These are phyloP conservation scores for Lodderomyces beijingensis DNA, from an alignment of 1,139 yeast genomes.

Conservation along the genomic window DNA sequence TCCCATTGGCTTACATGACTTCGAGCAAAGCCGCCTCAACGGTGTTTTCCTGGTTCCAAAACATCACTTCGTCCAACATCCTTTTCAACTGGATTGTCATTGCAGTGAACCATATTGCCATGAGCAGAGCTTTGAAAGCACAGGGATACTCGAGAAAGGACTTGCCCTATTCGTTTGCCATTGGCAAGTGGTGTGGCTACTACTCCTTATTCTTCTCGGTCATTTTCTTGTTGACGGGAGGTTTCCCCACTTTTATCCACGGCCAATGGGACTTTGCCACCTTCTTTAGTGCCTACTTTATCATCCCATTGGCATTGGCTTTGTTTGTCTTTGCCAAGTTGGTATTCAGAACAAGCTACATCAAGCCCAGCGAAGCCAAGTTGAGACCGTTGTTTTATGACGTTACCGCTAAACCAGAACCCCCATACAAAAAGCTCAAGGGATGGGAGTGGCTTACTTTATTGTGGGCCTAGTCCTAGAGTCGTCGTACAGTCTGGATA, in stretches of 20 bases:
- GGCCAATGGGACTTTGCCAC: slow-evolving; percentile 29
- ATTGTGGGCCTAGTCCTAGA: slow-evolving; percentile 20
- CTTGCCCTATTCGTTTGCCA: slow-evolving; percentile 28
- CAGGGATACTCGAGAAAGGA: slow-evolving; percentile 33
- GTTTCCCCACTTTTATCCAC: slow-evolving; percentile 33
- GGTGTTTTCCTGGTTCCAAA: slow-evolving; percentile 28
- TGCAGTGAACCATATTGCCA: slow-evolving; percentile 26
- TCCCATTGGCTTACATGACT: slow-evolving; percentile 27
- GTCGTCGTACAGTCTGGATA: too few relatives aligned
- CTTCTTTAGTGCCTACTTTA: slow-evolving; percentile 36
- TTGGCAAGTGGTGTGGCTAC: slow-evolving; percentile 29
- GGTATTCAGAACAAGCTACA: slow-evolving; percentile 21
- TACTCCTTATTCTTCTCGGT: slow-evolving; percentile 30
- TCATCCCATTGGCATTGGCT: slow-evolving; percentile 27
- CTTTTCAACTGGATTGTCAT: slow-evolving; percentile 26
- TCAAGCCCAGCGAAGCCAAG: slow-evolving; percentile 29
- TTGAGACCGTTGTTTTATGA: slow-evolving; percentile 30
- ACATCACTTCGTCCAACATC: slow-evolving; percentile 20
- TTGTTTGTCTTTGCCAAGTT: slow-evolving; percentile 28
- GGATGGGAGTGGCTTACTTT: slow-evolving; percentile 25
- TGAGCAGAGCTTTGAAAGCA: slow-evolving; percentile 32
- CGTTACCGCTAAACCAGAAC: slow-evolving; percentile 35
- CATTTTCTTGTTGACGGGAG: slow-evolving; percentile 35
- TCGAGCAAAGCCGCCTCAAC: slow-evolving; percentile 17
- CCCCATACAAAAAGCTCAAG: slow-evolving; percentile 19